Conservation (phyloP, 73 alveolate species). For the Tetrahymena elliotti region DNA sequence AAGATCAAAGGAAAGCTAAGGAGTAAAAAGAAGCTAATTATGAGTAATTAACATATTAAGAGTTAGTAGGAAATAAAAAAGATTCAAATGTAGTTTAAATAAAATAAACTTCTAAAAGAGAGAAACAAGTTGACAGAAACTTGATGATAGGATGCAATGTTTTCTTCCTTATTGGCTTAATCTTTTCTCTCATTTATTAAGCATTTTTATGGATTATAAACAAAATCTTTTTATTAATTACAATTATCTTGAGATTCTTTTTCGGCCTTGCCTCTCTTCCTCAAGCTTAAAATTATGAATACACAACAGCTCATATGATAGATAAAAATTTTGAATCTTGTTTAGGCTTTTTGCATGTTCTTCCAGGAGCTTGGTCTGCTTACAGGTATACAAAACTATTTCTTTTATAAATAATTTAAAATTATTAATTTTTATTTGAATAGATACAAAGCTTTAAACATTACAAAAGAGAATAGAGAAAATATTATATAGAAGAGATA, state of each 20-base stretch:
- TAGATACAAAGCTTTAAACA: not conserved
- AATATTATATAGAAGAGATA: slow-evolving; percentile 1
- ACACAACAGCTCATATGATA: slow-evolving; percentile 38
- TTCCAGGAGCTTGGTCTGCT: slow-evolving; percentile 55
- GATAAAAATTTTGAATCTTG: slow-evolving; percentile 47
- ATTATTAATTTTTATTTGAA: not conserved
- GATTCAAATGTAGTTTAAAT: not conserved
- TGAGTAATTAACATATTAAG: not conserved
- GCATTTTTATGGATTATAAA: not conserved
- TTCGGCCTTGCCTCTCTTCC: not conserved
- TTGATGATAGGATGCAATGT: not conserved
- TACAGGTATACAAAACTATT: not conserved
- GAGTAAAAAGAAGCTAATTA: not conserved
- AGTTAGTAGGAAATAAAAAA: too few species aligned
- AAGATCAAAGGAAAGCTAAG: not conserved
- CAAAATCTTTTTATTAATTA: not conserved
- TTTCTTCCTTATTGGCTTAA: not conserved
- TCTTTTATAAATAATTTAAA: not conserved
- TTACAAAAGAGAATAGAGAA: not conserved
- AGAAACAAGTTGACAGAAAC: not conserved
- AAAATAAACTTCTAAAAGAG: not conserved
- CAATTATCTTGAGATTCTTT: not conserved
- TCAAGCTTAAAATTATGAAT: slow-evolving; percentile 9
- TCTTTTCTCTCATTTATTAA: not conserved
- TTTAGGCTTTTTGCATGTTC: slow-evolving; percentile 45